phyloP scores from a whole-genome alignment of 306 rosid species.

The Vachellia collinsii region DNA sequence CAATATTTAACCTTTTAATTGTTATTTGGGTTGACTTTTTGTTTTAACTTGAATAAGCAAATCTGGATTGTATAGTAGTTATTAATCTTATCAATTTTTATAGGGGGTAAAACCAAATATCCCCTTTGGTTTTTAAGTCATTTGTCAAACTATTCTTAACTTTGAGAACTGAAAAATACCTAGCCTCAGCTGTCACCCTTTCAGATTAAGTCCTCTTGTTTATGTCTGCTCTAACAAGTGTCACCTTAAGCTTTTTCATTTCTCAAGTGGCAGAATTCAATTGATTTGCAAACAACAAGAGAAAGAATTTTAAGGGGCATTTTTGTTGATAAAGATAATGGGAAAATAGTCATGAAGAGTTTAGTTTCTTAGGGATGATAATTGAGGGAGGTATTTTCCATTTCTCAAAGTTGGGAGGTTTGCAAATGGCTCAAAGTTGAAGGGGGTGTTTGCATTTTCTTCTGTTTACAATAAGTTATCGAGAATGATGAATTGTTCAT shows the following conservation, averaged over 20 bases:
- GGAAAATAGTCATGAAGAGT: neutral
- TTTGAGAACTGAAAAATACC: neutral
- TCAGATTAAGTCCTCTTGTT: neutral
- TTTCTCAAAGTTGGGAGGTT: neutral
- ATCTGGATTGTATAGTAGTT: constrained; percentile 14
- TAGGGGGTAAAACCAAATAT: no score
- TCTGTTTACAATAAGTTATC: neutral
- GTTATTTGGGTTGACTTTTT: constrained; percentile 13
- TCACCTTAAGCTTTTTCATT: neutral
- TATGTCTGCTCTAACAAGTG: neutral
- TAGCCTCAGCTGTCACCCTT: neutral
- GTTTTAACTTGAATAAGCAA: constrained; percentile 7
- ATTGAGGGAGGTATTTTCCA: neutral
- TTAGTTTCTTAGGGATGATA: neutral
- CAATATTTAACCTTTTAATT: constrained; percentile 3
- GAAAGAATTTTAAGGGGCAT: neutral
- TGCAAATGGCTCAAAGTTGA: neutral
- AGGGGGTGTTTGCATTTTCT: neutral
- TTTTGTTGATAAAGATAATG: neutral
- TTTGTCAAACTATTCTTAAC: neutral
- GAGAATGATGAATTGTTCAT: neutral
- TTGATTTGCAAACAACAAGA: neutral
- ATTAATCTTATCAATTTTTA: no score
- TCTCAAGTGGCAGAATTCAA: neutral
- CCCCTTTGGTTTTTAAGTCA: neutral